phyloP scores from a whole-genome alignment of 495 filamentous ascomycete genomes.

The Rhypophila decipiens region DNA sequence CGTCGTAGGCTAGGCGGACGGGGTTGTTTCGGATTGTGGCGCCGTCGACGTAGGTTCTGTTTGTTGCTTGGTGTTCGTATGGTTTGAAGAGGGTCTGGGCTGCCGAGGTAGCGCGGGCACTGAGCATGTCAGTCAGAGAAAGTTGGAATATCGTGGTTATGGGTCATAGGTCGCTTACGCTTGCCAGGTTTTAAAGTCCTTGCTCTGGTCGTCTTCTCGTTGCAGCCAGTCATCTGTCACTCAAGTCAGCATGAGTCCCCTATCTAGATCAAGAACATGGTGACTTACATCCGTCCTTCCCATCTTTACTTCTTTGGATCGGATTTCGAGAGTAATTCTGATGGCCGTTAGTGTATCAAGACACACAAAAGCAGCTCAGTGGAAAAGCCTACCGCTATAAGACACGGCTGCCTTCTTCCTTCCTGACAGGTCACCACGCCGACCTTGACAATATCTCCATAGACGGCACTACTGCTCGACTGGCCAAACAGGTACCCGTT shows the following conservation, averaged over 20 bases:
- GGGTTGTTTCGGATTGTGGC: conserved; percentile 10
- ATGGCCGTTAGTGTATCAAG: background rate
- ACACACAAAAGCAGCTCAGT: too few species aligned
- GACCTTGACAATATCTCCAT: conserved; percentile 28
- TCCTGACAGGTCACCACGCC: conserved; percentile 13
- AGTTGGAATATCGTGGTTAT: background rate
- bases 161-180: conserved; percentile 29
- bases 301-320: conserved; percentile 3
- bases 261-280: background rate
- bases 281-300: background rate
- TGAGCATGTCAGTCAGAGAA: background rate
- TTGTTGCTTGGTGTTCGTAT: conserved; percentile 17
- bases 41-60: conserved; percentile 8
- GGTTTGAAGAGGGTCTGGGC: conserved; percentile 41
- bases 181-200: conserved; percentile 44
- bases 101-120: conserved; percentile 44
- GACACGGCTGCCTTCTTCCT: conserved; percentile 4
- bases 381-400: conserved; percentile 8
- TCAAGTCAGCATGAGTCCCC: background rate
- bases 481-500: conserved; percentile 32
- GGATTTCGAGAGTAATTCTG: conserved; percentile 12
- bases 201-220: conserved; percentile 25
- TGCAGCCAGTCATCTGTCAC: conserved; percentile 9
- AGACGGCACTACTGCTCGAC: background rate
- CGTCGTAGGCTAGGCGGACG: conserved; percentile 3